Evolutionary conservation across 768 basidiomycete species (phyloP).

Genomic region (Amanita subjunquillea): DNA sequence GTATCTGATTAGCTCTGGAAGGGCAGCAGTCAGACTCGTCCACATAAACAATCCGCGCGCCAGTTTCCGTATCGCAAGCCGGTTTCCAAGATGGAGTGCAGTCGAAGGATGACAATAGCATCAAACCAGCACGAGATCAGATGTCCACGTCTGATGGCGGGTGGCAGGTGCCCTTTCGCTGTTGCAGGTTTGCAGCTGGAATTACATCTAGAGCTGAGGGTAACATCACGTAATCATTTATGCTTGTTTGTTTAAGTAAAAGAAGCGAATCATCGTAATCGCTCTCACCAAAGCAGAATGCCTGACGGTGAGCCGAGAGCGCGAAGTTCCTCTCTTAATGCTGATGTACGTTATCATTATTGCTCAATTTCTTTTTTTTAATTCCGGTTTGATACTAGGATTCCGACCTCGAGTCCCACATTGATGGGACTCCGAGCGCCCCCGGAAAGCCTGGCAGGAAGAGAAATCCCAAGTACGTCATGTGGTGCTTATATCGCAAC

Average conservation of each 20-base stretch:
- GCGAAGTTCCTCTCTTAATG: conserved; percentile 56
- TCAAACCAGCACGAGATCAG: too few relatives aligned
- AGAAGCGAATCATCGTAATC: conserved; percentile 25
- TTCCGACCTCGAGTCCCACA: conserved; percentile 56
- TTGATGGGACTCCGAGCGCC: conserved; percentile 20
- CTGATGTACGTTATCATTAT: conserved; percentile 31
- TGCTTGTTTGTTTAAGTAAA: conserved; percentile 14
- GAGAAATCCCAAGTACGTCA: conserved; percentile 78
- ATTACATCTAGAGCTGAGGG: too few relatives aligned
- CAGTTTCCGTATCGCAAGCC: too few relatives aligned
- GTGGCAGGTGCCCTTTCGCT: too few relatives aligned
- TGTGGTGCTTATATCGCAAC: conserved; percentile 8
- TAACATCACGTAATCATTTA: conserved; percentile 4
- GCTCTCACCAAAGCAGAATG: conserved; percentile 41
- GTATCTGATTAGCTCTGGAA: conserved; percentile 25
- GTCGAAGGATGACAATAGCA: too few relatives aligned
- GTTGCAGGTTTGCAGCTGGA: too few relatives aligned
- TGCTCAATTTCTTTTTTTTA: neutral
- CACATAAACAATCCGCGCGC: too few relatives aligned
- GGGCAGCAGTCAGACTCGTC: too few relatives aligned
- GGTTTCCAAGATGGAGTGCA: too few relatives aligned
- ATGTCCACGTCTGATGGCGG: too few relatives aligned
- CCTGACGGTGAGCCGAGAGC: conserved; percentile 38
- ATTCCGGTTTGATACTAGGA: conserved; percentile 27
- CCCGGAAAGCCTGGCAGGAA: conserved; percentile 69